Conservation (phyloP, 371 early-diverging fungal species). For the Mucor piriformis region DNA sequence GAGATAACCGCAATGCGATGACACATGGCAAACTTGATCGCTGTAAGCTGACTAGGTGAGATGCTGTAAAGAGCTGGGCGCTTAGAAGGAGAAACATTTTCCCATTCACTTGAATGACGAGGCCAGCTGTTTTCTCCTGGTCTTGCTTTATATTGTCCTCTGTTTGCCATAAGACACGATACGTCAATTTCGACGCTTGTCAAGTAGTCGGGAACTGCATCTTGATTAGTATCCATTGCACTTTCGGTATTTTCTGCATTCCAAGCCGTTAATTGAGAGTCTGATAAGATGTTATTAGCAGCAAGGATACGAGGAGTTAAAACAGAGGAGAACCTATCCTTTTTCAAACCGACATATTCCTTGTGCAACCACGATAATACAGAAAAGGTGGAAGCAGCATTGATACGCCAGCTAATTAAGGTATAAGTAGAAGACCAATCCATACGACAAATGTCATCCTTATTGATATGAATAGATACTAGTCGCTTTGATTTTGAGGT, state of each 20-base stretch:
- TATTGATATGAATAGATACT: slow-evolving; percentile 26
- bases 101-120: slow-evolving; percentile 1
- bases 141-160: slow-evolving; percentile 6
- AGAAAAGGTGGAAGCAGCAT: slow-evolving; percentile 27
- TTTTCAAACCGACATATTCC: slow-evolving; percentile 12
- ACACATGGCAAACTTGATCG: slow-evolving; percentile 34
- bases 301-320: slow-evolving; percentile 20
- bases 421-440: slow-evolving; percentile 28
- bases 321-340: slow-evolving; percentile 7
- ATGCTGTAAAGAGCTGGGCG: slow-evolving; percentile 28
- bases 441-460: slow-evolving; percentile 6
- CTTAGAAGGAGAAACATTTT: slow-evolving; percentile 1
- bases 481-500: not conserved
- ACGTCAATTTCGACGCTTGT: slow-evolving; percentile 29
- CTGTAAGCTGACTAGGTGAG: slow-evolving; percentile 40
- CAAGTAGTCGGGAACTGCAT: slow-evolving; percentile 33
- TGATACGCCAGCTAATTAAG: slow-evolving; percentile 14
- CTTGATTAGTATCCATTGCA: slow-evolving; percentile 1
- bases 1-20: slow-evolving; percentile 42
- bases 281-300: slow-evolving; percentile 2
- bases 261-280: slow-evolving; percentile 1
- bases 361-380: slow-evolving; percentile 28
- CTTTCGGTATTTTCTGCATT: not conserved
- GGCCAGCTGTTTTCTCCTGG: slow-evolving; percentile 34
- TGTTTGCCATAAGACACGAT: slow-evolving; percentile 26